These are phyloP conservation scores for Paramecium tetraurelia DNA, from an alignment of 73 alveolate species.

Conservation along the genomic window DNA sequence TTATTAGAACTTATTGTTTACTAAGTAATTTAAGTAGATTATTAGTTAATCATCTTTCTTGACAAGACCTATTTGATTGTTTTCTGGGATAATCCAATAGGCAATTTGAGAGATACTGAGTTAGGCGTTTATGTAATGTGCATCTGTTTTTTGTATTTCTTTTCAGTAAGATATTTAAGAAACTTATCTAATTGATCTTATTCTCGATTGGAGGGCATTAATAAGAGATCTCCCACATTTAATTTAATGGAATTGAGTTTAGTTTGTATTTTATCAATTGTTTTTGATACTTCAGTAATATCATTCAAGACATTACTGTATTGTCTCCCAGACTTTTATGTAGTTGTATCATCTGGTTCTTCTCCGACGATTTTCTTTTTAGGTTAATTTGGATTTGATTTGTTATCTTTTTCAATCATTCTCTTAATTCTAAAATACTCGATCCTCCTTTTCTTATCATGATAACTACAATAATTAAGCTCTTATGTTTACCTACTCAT, in stretches of 20 bases:
- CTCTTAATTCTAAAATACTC: conserved; percentile 54
- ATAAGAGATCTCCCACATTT: conserved; percentile 17
- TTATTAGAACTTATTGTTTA: neutral
- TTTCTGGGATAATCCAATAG: neutral
- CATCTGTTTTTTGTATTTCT: neutral
- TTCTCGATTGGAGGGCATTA: conserved; percentile 6
- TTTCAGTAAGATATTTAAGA: neutral
- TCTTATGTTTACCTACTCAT: conserved; percentile 13
- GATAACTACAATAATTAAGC: neutral
- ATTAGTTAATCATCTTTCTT: neutral
- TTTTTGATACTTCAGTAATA: conserved; percentile 19
- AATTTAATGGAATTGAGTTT: neutral
- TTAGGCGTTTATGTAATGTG: neutral
- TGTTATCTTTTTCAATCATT: conserved; percentile 58
- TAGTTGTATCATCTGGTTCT: neutral
- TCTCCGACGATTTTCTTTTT: conserved; percentile 63
- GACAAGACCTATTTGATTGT: neutral
- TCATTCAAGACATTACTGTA: neutral
- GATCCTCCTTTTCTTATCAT: conserved; percentile 60
- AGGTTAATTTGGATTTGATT: conserved; percentile 52
- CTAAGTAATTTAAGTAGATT: neutral
- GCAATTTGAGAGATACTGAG: neutral
- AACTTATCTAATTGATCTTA: neutral
- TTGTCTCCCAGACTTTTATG: neutral
- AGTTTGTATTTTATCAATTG: neutral